Conservation (phyloP, 306 rosid genomes). For the Castanea sativa region DNA sequence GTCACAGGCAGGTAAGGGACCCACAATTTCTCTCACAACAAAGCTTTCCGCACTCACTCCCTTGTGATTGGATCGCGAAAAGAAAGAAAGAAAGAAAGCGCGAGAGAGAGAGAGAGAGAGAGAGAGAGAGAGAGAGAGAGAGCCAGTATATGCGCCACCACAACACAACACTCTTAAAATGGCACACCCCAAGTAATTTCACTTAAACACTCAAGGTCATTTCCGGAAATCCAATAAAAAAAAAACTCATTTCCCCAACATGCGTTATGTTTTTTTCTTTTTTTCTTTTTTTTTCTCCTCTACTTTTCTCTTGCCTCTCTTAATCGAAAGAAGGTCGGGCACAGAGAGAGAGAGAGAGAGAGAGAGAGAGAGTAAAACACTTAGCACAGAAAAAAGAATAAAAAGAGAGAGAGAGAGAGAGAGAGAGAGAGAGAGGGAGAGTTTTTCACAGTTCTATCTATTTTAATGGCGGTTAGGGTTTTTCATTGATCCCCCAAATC, state of each 20-base stretch:
- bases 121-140: too few species aligned
- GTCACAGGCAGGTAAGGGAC: conserved; percentile 20
- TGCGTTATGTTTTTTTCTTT: conserved; percentile 28
- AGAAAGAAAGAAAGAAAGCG: conserved; percentile 38
- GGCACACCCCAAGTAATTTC: conserved; percentile 28
- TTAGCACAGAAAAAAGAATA: conserved; percentile 25
- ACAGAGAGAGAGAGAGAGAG: conserved; percentile 13
- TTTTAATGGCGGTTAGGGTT: conserved; percentile 88
- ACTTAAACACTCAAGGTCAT: conserved; percentile 17
- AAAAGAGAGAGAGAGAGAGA: conserved; percentile 16
- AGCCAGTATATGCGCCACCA: too few species aligned
- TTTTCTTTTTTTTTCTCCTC: neutral
- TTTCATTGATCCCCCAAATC: conserved; percentile 39
- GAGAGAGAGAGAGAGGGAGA: conserved; percentile 23
- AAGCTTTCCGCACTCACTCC: conserved; percentile 6
- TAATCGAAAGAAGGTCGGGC: conserved; percentile 38
- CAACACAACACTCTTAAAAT: neutral
- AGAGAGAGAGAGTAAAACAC: conserved; percentile 30
- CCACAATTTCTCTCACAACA: neutral
- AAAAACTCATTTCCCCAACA: neutral
- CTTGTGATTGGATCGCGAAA: conserved; percentile 24
- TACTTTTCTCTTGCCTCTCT: conserved; percentile 15
- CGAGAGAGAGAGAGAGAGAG: neutral
- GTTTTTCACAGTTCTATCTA: conserved; percentile 41
- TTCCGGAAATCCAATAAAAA: conserved; percentile 9